Evolutionary conservation across 1,284 basidiomycete species (phyloP).

Genomic region (Phlebopus sp.): DNA sequence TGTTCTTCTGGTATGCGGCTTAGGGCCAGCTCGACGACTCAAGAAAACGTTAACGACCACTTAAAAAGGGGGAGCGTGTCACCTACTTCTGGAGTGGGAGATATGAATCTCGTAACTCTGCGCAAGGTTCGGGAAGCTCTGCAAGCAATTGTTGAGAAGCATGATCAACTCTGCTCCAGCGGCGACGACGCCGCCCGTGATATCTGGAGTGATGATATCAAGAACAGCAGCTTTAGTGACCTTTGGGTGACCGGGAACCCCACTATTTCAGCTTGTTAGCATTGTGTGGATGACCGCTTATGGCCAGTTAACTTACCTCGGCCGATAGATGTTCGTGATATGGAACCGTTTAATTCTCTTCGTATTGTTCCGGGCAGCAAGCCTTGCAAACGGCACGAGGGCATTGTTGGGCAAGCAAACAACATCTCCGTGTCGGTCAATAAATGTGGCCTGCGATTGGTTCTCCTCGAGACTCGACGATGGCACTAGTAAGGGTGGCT

Average conservation of each 20-base stretch:
- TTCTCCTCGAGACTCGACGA: slow-evolving; percentile 27
- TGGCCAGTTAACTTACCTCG: slow-evolving; percentile 44
- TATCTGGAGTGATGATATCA: slow-evolving; percentile 76
- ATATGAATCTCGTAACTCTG: slow-evolving; percentile 69
- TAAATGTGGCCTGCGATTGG: slow-evolving; percentile 60
- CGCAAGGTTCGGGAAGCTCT: slow-evolving; percentile 66
- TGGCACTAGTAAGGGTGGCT: slow-evolving; percentile 82
- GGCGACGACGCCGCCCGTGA: slow-evolving; percentile 55
- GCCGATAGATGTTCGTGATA: slow-evolving; percentile 70
- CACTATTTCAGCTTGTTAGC: slow-evolving; percentile 33
- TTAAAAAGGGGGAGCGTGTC: neutral
- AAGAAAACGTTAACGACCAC: slow-evolving; percentile 3
- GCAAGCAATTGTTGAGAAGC: slow-evolving; percentile 61
- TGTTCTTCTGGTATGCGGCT: slow-evolving; percentile 56
- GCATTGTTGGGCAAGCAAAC: slow-evolving; percentile 79
- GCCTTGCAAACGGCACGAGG: slow-evolving; percentile 80
- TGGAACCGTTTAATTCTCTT: slow-evolving; percentile 90
- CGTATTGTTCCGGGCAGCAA: slow-evolving; percentile 72
- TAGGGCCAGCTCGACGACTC: slow-evolving; percentile 66
- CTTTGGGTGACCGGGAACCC: slow-evolving; percentile 68
- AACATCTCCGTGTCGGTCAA: slow-evolving; percentile 82
- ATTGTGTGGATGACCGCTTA: neutral
- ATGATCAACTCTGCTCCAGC: slow-evolving; percentile 70
- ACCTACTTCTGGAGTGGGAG: slow-evolving; percentile 70
- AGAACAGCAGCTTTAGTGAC: slow-evolving; percentile 70